Percentiles rank a stretch among this genome's conserved stretches.
Evolutionary conservation across 306 rosid genomes (phyloP).

Genomic region (Quercus robur): DNA sequence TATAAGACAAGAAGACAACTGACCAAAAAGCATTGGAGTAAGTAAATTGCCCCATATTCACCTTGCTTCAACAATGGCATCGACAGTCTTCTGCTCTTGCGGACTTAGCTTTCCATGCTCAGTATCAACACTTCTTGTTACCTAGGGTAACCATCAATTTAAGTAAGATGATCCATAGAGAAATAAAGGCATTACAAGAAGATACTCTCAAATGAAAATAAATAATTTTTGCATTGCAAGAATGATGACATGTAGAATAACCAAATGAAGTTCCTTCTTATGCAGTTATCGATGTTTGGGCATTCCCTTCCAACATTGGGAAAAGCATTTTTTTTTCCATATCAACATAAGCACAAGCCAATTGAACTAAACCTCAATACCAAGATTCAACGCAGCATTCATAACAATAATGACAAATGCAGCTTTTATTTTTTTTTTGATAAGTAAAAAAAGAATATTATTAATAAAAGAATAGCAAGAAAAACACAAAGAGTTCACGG

Average conservation of each 20-base stretch:
- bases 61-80: slow-evolving; percentile 98
- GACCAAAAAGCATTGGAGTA: not conserved
- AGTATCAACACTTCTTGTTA: slow-evolving; percentile 89
- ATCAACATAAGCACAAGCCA: not conserved
- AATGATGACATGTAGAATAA: not conserved
- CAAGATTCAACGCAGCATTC: not conserved
- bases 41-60: slow-evolving; percentile 23
- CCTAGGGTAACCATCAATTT: slow-evolving; percentile 47
- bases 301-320: not conserved
- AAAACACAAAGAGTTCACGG: no score
- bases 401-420: not conserved
- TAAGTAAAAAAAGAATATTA: no score
- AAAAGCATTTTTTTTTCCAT: not conserved
- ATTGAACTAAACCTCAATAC: not conserved
- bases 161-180: not conserved
- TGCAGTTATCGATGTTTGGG: not conserved
- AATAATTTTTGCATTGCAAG: not conserved
- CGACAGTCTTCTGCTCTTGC: slow-evolving; percentile 85
- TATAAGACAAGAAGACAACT: slow-evolving; percentile 18
- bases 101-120: slow-evolving; percentile 71
- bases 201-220: not conserved
- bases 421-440: not conserved
- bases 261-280: not conserved
- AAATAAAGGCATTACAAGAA: slow-evolving; percentile 1
- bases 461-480: no score